A percentile compares a stretch with the other conserved stretches of the same genome.
phyloP scores from a whole-genome alignment of 2,329 filamentous ascomycete species.

The Fusarium nurragi region DNA sequence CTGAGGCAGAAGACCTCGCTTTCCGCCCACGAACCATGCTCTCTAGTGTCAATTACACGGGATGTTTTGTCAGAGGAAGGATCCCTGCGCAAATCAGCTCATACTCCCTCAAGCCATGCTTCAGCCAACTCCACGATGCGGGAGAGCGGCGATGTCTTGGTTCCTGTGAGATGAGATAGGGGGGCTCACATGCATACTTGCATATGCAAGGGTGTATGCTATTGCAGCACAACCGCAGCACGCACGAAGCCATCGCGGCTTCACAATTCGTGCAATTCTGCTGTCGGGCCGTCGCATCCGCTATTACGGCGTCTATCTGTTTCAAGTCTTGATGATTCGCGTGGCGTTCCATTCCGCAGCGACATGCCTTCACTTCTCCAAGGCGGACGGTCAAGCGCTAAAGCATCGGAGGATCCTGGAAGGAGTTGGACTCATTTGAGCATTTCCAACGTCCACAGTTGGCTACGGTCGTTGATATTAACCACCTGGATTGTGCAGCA shows the following conservation, averaged over 20 bases:
- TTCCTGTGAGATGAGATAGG: neutral
- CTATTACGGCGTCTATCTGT: slow-evolving; percentile 6
- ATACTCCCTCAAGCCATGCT: slow-evolving; percentile 14
- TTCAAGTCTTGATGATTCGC: slow-evolving; percentile 9
- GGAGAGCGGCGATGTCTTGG: slow-evolving; percentile 4
- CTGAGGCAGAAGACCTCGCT: no score
- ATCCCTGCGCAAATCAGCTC: slow-evolving; percentile 19
- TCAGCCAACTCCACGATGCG: neutral
- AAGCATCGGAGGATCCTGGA: slow-evolving; percentile 18
- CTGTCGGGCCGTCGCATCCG: slow-evolving; percentile 22
- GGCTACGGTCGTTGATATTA: slow-evolving; percentile 11
- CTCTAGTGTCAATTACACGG: neutral
- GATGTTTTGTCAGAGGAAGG: neutral
- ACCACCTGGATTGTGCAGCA: slow-evolving; percentile 29
- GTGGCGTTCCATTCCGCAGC: slow-evolving; percentile 21
- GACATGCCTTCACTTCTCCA: neutral
- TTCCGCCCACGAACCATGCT: neutral
- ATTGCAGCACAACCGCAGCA: neutral
- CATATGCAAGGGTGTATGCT: neutral
- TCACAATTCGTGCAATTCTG: slow-evolving; percentile 7
- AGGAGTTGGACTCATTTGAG: slow-evolving; percentile 1
- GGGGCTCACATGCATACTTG: neutral
- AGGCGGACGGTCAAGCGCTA: slow-evolving; percentile 1
- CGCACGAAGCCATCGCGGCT: slow-evolving; percentile 17
- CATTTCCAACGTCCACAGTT: slow-evolving; percentile 3